A percentile compares a stretch with the other conserved stretches of the same genome.
Evolutionary conservation across 768 basidiomycete genomes (phyloP).

Genomic region (Boletus rufocinnamomeus): DNA sequence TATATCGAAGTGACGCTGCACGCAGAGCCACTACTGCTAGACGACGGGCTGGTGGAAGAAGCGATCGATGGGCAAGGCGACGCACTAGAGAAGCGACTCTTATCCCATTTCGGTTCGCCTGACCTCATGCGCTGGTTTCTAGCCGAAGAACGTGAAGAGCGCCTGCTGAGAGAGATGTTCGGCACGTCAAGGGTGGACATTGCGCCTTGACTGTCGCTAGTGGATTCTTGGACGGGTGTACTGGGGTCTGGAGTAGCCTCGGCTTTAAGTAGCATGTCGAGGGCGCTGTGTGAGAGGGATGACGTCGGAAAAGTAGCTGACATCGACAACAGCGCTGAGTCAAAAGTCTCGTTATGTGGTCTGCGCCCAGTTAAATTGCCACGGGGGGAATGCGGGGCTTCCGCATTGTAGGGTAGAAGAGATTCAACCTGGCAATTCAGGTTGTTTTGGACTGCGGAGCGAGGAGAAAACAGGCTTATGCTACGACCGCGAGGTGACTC

Average conservation of each 20-base stretch:
- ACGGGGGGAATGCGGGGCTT: constrained; percentile 32
- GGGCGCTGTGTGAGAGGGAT: constrained; percentile 33
- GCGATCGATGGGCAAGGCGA: constrained; percentile 32
- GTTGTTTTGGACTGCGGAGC: constrained; percentile 27
- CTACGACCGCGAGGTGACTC: constrained; percentile 36
- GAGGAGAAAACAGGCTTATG: constrained; percentile 36
- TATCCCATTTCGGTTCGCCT: constrained; percentile 32
- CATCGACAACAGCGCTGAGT: constrained; percentile 26
- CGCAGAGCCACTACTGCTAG: constrained; percentile 27
- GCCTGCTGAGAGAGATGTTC: constrained; percentile 29
- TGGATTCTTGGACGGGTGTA: constrained; percentile 19
- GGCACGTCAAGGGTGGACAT: constrained; percentile 32
- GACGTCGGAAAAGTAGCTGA: constrained; percentile 32
- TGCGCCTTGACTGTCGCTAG: constrained; percentile 17
- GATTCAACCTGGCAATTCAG: constrained; percentile 21
- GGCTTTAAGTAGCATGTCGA: constrained; percentile 37
- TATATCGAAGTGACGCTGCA: constrained; percentile 30
- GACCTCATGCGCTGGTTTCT: constrained; percentile 28
- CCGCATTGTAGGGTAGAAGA: constrained; percentile 35
- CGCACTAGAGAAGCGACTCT: constrained; percentile 31
- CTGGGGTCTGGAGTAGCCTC: constrained; percentile 25
- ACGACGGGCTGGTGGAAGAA: constrained; percentile 24
- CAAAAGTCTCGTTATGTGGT: constrained; percentile 27
- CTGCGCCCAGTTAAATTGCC: constrained; percentile 26
- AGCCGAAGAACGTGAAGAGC: constrained; percentile 33